These are phyloP conservation scores for Arthrinium puccinioides DNA, from an alignment of 2,329 filamentous ascomycete species.

Conservation along the genomic window DNA sequence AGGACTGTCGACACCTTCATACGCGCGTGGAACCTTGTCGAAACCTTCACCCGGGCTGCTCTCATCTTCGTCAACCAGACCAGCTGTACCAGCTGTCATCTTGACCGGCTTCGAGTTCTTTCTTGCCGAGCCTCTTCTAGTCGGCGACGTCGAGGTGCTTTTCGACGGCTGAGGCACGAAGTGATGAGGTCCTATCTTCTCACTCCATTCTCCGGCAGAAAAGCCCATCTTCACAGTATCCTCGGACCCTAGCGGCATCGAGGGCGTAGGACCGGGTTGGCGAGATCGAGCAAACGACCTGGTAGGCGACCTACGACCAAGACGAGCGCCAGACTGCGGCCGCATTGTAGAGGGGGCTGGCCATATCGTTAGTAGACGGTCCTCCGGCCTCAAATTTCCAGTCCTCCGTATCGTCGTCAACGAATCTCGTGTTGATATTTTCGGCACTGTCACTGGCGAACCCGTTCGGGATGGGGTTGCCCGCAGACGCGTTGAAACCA, in stretches of 20 bases:
- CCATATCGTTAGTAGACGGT: constrained; percentile 18
- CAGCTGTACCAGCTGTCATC: constrained; percentile 35
- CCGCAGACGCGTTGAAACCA: constrained; percentile 41
- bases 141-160: constrained; percentile 35
- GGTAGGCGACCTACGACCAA: constrained; percentile 20
- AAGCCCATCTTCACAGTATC: constrained; percentile 28
- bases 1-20: constrained; percentile 33
- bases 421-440: constrained; percentile 56
- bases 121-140: constrained; percentile 30
- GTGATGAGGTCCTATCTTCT: constrained; percentile 46
- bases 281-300: constrained; percentile 8
- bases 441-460: constrained; percentile 45
- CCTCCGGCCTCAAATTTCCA: constrained; percentile 48
- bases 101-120: constrained; percentile 51
- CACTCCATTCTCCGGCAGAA: constrained; percentile 45
- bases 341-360: constrained; percentile 24
- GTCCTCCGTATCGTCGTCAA: constrained; percentile 36
- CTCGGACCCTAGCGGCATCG: constrained; percentile 16
- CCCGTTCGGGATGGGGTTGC: constrained; percentile 31
- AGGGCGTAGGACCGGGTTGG: constrained; percentile 12
- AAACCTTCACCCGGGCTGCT: constrained; percentile 34
- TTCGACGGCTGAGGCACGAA: constrained; percentile 40
- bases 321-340: constrained; percentile 31
- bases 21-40: constrained; percentile 13
- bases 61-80: constrained; percentile 38